A percentile compares a stretch with the other conserved stretches of the same genome.
Evolutionary conservation across 2,329 filamentous ascomycete genomes (phyloP).

Genomic region (Tolypocladium cylindrosporum): DNA sequence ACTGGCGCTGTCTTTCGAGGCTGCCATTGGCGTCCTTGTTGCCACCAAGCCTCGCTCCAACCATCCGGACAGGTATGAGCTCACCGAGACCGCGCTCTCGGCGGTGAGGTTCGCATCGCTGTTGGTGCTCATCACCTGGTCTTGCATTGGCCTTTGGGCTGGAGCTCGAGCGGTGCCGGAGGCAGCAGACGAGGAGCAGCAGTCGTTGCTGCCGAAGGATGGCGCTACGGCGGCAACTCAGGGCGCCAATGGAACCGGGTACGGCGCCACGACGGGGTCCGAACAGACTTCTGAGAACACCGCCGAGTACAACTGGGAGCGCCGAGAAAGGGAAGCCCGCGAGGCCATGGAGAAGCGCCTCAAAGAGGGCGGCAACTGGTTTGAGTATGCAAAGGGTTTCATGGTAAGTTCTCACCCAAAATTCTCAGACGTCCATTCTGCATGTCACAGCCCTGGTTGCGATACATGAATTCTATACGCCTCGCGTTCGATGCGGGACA

Average conservation of each 20-base stretch:
- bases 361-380: slow-evolving; percentile 67
- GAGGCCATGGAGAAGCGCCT: slow-evolving; percentile 57
- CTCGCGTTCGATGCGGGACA: neutral
- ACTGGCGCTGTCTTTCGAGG: slow-evolving; percentile 47
- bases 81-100: slow-evolving; percentile 13
- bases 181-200: slow-evolving; percentile 43
- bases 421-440: neutral
- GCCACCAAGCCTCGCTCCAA: slow-evolving; percentile 2
- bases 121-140: slow-evolving; percentile 19
- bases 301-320: slow-evolving; percentile 45
- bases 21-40: slow-evolving; percentile 27
- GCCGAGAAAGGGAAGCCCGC: slow-evolving; percentile 39
- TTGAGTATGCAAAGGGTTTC: slow-evolving; percentile 67
- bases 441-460: neutral
- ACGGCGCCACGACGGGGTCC: slow-evolving; percentile 31
- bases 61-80: slow-evolving; percentile 7
- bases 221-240: slow-evolving; percentile 8
- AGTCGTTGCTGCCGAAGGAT: slow-evolving; percentile 40
- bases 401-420: slow-evolving; percentile 27
- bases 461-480: neutral
- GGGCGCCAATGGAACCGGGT: slow-evolving; percentile 18
- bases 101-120: slow-evolving; percentile 9
- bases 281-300: slow-evolving; percentile 27
- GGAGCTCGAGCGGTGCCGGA: slow-evolving; percentile 11
- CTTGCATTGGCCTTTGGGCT: slow-evolving; percentile 15